Base-by-base conservation (phyloP, 768 basidiomycete genomes). In the Baorangia bicolor region DNA sequence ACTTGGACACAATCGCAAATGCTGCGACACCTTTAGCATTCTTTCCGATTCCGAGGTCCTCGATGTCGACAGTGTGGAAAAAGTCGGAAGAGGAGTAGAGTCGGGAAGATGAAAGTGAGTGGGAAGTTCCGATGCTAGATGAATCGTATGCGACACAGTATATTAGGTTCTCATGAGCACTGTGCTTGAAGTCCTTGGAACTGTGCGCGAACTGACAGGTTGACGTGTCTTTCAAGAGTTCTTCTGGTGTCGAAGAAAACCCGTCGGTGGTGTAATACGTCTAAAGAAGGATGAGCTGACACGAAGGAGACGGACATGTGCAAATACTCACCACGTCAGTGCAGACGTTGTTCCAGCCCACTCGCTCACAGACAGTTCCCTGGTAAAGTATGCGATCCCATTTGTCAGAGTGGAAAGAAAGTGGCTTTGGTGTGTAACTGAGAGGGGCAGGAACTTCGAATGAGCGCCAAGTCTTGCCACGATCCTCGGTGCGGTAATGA, bases 1-100 rank as follows among this genome's bases (percentile, higher is more conserved):
- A 99, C 68, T 95, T 94, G 71, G 86, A 87, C 8, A 97, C 92
- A 51, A 95, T 90, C 0, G 96, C 96, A 49, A 99, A 84, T 0
- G 93, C 96, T 5, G 92, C 78, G n/a, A 99, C 86, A 1, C 96
- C 97, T 31, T 83, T 85, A 0, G 94, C 90, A 49, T 87, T 85
- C 73, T 86, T 92, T 6, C 85, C 87, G 18, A 93, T 88, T 2
- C 94, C 92, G 1, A 99, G 79, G 63, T 93, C 90, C 63, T 96
- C 93, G 43, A 89, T 77, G n/a, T 78, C 78, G 42, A 68, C 79
- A 0, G 71, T 66, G 4, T 76, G 61, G 78, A 96, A 98, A 70
- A 92, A 98, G 75, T 97, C 91, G 2, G 85, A 84, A 53, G 85
- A 90, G 35, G 87, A 87, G 77, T 82, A 97, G 38, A 99, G 83